Conservation (phyloP, 345 rosid genomes). For the Salix dunnii region DNA sequence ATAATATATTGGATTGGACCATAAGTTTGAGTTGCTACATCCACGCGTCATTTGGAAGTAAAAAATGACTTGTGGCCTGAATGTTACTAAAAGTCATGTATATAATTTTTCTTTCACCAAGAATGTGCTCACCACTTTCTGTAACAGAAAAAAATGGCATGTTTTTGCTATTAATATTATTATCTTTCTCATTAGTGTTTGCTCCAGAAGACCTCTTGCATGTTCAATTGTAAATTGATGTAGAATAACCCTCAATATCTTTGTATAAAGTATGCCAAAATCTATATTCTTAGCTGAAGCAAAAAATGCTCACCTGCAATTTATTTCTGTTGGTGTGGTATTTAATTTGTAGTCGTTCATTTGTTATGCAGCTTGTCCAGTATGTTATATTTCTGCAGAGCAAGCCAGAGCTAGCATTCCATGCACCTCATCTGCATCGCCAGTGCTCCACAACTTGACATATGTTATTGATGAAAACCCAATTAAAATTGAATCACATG, state of each 20-base stretch:
- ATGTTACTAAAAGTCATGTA: neutral
- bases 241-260: neutral
- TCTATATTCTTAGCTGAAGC: neutral
- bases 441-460: constrained; percentile 55
- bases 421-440: constrained; percentile 46
- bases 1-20: constrained; percentile 3
- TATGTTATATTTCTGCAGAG: constrained; percentile 70
- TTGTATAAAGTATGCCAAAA: neutral
- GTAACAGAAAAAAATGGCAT: neutral
- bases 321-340: neutral
- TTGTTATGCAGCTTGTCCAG: constrained; percentile 64
- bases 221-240: neutral
- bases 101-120: neutral
- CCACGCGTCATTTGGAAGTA: neutral
- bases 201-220: neutral
- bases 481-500: constrained; percentile 50
- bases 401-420: constrained; percentile 79
- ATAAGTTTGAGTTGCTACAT: neutral
- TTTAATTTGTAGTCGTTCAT: constrained; percentile 16
- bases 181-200: neutral
- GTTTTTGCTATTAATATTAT: neutral
- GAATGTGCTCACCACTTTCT: neutral
- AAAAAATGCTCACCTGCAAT: neutral
- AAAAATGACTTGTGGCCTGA: neutral
- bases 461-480: constrained; percentile 57